Evolutionary conservation across 2,329 filamentous ascomycete species (phyloP), one percentile per base, ranked within the genome.

Genomic region (Fusarium pseudograminearum): DNA sequence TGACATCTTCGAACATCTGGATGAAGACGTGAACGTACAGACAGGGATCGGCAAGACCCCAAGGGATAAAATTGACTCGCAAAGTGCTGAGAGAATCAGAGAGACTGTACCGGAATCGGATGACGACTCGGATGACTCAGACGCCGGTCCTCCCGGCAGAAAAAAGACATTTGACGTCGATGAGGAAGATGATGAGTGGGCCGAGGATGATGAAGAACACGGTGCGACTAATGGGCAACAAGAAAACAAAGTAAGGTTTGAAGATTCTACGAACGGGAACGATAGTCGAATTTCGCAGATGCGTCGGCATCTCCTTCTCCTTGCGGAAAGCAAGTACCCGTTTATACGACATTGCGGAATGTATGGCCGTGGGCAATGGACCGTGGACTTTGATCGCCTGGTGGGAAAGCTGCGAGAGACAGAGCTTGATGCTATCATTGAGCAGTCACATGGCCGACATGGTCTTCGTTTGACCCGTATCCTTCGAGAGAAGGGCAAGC

Each of bases 401-500:
- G 85, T 93, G 53, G 85, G 88, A 44, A 85, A 86, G 52, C 82
- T 98, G 34, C 90, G 91, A 45, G 90, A 94, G 74, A 82, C 87
- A 8, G 93, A 98, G 77, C 83, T 98, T 31, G 93, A 98, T 78
- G 89, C 90, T 16, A 90, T 94, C 42, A 91, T 98, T 58, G 88
- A 91, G 67, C 89, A 93, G 54, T 88, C 89, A 4, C 94, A 93
- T 72, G 94, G 93, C 10, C 87, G 88, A 10, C 84, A 91, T 47
- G 93, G 93, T 1, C 86, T 95, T 20, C 92, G 95, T 11, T 84
- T 99, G n/a, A 87, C 94, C 22, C 91, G 93, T 22, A 93, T 98
- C 57, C 86, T 99, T 22, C 87, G 91, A 40, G 90, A 92, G 61
- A 93, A 94, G 76, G 96, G 96, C 55, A 97, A 96, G 76, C 84